Conservation (phyloP, 129 eudicot genomes). For the Artemisia annua region DNA sequence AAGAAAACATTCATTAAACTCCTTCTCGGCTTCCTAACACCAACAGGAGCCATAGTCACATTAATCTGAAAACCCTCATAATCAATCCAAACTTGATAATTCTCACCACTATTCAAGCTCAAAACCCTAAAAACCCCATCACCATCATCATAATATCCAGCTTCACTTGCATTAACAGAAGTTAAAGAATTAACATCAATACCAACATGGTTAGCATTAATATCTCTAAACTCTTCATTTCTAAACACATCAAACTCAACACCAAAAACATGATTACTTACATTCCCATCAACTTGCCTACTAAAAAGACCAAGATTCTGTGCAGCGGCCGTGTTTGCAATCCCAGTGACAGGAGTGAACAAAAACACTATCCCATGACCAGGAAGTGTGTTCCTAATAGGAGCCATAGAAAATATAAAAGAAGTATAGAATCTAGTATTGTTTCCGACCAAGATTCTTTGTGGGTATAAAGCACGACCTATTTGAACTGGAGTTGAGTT, state of each 20-base stretch:
- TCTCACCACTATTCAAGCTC: slow-evolving; percentile 51
- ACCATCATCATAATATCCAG: slow-evolving; percentile 54
- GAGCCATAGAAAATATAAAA: slow-evolving; percentile 77
- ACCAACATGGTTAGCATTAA: slow-evolving; percentile 64
- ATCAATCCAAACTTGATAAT: slow-evolving; percentile 85
- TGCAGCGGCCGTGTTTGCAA: slow-evolving; percentile 40
- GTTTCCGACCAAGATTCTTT: slow-evolving; percentile 47
- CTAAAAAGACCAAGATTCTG: slow-evolving; percentile 71
- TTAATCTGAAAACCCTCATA: slow-evolving; percentile 49
- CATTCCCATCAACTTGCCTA: slow-evolving; percentile 39
- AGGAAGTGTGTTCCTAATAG: slow-evolving; percentile 27
- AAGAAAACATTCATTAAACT: slow-evolving; percentile 42
- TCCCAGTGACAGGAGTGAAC: slow-evolving; percentile 57
- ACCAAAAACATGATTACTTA: slow-evolving; percentile 58
- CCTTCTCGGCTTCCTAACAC: slow-evolving; percentile 50
- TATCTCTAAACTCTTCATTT: slow-evolving; percentile 64
- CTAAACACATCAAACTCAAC: slow-evolving; percentile 70
- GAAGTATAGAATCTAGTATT: slow-evolving; percentile 52
- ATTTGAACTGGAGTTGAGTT: slow-evolving; percentile 38
- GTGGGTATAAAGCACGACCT: slow-evolving; percentile 64
- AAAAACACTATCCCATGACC: slow-evolving; percentile 77
- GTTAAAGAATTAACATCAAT: slow-evolving; percentile 68
- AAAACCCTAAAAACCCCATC: slow-evolving; percentile 34
- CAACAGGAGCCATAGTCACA: slow-evolving; percentile 69
- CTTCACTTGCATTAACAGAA: slow-evolving; percentile 38